Percentiles rank a stretch among this genome's conserved stretches.
phyloP scores from a whole-genome alignment of 2,329 filamentous ascomycete genomes.

The Apiospora malaysiana region DNA sequence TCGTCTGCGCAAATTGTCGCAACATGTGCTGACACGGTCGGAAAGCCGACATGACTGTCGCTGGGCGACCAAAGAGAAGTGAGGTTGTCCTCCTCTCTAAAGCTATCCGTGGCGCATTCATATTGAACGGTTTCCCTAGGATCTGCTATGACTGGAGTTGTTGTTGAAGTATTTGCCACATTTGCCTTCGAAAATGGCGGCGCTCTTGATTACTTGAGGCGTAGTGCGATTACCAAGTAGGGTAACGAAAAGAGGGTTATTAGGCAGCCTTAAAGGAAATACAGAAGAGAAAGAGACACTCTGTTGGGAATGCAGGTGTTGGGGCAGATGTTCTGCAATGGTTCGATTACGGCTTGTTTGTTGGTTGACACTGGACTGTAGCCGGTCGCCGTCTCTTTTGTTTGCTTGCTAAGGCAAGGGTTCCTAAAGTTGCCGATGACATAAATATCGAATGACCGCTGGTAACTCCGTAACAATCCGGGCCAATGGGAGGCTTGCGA shows the following conservation, averaged over 20 bases:
- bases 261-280: neutral
- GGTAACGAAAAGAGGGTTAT: neutral
- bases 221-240: neutral
- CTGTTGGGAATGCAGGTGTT: slow-evolving; percentile 17
- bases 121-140: slow-evolving; percentile 32
- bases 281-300: neutral
- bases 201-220: neutral
- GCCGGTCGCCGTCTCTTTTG: neutral
- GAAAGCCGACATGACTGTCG: slow-evolving; percentile 47
- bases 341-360: slow-evolving; percentile 18
- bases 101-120: slow-evolving; percentile 49
- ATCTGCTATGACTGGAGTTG: neutral
- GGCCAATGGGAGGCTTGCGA: slow-evolving; percentile 5
- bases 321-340: slow-evolving; percentile 6
- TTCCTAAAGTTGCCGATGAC: slow-evolving; percentile 20
- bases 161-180: neutral
- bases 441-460: slow-evolving; percentile 9
- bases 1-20: slow-evolving; percentile 33
- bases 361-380: slow-evolving; percentile 1
- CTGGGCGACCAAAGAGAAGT: slow-evolving; percentile 33
- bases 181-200: neutral
- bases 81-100: slow-evolving; percentile 40
- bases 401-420: slow-evolving; percentile 16
- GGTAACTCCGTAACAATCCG: neutral
- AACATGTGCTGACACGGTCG: slow-evolving; percentile 47